Evolutionary conservation across 805 yeast species (phyloP).

Genomic region (Candida khao-thaluensis): DNA sequence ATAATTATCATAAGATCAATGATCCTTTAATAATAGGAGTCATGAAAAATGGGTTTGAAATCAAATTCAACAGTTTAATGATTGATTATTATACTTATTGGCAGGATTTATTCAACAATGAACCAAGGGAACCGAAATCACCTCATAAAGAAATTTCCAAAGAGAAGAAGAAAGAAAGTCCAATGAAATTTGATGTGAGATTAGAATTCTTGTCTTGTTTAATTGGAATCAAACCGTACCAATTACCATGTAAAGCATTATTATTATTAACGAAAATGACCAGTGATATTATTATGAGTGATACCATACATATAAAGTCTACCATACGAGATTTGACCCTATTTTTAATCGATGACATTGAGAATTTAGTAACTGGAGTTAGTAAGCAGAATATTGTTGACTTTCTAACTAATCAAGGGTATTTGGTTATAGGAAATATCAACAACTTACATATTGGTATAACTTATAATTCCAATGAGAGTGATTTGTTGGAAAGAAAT

Average conservation of each 20-base stretch:
- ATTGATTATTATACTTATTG: slow-evolving; percentile 14
- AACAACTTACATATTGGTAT: slow-evolving; percentile 37
- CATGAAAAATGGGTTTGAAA: slow-evolving; percentile 7
- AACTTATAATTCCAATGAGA: slow-evolving; percentile 10
- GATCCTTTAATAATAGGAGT: slow-evolving; percentile 12
- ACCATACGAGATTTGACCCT: slow-evolving; percentile 51
- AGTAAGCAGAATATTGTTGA: neutral
- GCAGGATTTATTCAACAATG: slow-evolving; percentile 12
- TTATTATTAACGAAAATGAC: slow-evolving; percentile 55
- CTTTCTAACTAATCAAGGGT: slow-evolving; percentile 39
- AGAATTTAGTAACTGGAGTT: slow-evolving; percentile 10
- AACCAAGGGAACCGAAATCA: neutral
- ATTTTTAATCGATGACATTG: slow-evolving; percentile 62
- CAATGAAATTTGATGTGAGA: slow-evolving; percentile 23
- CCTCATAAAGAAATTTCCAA: too few relatives aligned
- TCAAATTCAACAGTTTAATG: slow-evolving; percentile 10
- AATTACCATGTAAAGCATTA: slow-evolving; percentile 53
- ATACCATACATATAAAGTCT: slow-evolving; percentile 37
- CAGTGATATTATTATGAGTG: slow-evolving; percentile 44
- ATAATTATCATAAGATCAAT: slow-evolving; percentile 21
- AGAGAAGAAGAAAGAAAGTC: neutral
- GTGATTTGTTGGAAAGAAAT: slow-evolving; percentile 3
- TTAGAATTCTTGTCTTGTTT: slow-evolving; percentile 51
- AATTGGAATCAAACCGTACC: slow-evolving; percentile 62
- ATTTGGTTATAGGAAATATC: slow-evolving; percentile 48